These are phyloP conservation scores for Aspergillus nanangensis DNA, from an alignment of 495 filamentous ascomycete species.

Conservation along the genomic window DNA sequence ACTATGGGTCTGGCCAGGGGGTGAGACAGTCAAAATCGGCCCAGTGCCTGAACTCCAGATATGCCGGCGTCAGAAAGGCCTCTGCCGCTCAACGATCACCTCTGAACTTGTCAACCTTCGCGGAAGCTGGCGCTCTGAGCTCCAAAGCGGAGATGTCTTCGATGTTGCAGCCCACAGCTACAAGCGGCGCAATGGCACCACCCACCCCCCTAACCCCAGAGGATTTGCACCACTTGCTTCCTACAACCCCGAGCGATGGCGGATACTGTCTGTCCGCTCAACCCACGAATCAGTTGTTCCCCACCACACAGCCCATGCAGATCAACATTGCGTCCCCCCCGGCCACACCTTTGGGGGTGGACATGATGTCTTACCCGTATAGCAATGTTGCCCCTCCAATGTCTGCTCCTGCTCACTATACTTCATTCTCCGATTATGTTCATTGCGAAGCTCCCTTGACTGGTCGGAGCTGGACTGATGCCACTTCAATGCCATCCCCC, in stretches of 20 bases:
- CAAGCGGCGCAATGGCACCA: conserved; percentile 36
- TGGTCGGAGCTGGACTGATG: conserved; percentile 39
- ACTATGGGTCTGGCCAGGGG: conserved; percentile 30
- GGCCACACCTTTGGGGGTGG: conserved; percentile 38
- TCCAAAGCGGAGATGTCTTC: conserved; percentile 34
- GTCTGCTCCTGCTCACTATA: conserved; percentile 43
- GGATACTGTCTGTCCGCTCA: conserved; percentile 39
- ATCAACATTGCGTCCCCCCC: conserved; percentile 46
- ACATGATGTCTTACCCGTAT: conserved; percentile 34
- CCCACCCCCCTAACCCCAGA: conserved; percentile 45
- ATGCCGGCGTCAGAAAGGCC: conserved; percentile 49
- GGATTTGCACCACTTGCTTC: conserved; percentile 40
- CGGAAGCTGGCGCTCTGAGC: conserved; percentile 40
- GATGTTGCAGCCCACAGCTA: conserved; percentile 36
- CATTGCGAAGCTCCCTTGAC: conserved; percentile 29
- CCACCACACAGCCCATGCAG: conserved; percentile 41
- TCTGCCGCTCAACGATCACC: conserved; percentile 49
- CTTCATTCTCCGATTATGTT: conserved; percentile 38
- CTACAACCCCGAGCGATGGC: conserved; percentile 33
- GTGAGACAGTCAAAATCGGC: conserved; percentile 53
- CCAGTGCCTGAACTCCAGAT: conserved; percentile 43
- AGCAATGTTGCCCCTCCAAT: conserved; percentile 36
- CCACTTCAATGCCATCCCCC: conserved; percentile 35
- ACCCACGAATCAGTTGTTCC: conserved; percentile 33
- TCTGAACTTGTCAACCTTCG: conserved; percentile 45